Evolutionary conservation across 2,329 filamentous ascomycete species (phyloP).

Genomic region (Cladophialophora immunda): DNA sequence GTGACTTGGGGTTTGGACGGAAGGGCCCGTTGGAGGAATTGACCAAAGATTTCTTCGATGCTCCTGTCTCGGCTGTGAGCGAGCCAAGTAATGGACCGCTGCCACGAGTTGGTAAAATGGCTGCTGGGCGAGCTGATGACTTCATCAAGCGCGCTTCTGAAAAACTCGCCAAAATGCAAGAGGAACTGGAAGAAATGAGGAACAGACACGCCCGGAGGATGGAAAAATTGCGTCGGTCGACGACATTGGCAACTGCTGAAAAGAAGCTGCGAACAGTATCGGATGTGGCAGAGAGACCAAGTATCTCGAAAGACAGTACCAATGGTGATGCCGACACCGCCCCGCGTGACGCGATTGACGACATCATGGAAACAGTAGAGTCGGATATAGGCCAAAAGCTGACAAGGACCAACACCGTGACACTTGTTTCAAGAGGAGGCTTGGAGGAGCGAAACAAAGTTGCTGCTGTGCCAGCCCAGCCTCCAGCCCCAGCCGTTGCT

Average conservation of each 20-base stretch:
- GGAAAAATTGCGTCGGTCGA: conserved; percentile 75
- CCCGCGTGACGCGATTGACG: conserved; percentile 62
- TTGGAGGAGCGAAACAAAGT: conserved; percentile 63
- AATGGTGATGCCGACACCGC: conserved; percentile 25
- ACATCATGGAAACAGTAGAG: conserved; percentile 80
- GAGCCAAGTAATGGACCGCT: conserved; percentile 43
- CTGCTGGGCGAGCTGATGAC: conserved; percentile 79
- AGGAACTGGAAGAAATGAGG: conserved; percentile 86
- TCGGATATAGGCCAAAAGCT: conserved; percentile 72
- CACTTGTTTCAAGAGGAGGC: conserved; percentile 80
- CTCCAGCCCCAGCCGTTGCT: conserved; percentile 3
- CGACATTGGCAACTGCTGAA: conserved; percentile 76
- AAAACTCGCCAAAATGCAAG: conserved; percentile 75
- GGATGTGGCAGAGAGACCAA: conserved; percentile 48
- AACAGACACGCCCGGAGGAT: conserved; percentile 78
- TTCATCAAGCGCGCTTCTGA: conserved; percentile 81
- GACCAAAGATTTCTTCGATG: conserved; percentile 85
- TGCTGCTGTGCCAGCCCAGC: conserved; percentile 17
- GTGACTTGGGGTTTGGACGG: conserved; percentile 84
- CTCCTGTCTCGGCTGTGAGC: conserved; percentile 52
- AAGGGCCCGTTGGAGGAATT: conserved; percentile 82
- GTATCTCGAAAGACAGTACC: conserved; percentile 20
- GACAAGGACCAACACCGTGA: conserved; percentile 69
- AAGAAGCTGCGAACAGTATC: conserved; percentile 74
- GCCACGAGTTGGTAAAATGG: conserved; percentile 68